These are phyloP conservation scores for Penicillium concentricum DNA, from an alignment of 2,329 filamentous ascomycete species.

Conservation along the genomic window DNA sequence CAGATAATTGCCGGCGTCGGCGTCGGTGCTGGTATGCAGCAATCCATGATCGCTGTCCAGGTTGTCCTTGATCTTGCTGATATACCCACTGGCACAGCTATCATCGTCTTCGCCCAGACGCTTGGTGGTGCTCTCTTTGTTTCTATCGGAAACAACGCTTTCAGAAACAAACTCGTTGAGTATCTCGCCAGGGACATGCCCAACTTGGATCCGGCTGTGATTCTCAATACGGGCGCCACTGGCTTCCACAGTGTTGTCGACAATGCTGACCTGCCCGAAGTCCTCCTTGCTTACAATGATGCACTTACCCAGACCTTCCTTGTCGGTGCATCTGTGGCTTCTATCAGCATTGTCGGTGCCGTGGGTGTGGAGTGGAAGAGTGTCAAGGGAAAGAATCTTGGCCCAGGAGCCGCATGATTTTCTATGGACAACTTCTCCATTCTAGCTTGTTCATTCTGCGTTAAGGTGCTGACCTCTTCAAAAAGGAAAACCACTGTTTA, in stretches of 20 bases:
- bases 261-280: background rate
- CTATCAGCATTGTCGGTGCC: background rate
- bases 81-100: conserved; percentile 22
- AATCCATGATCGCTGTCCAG: conserved; percentile 25
- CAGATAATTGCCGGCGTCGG: conserved; percentile 35
- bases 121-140: conserved; percentile 29
- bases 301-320: background rate
- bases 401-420: background rate
- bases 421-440: too few relatives aligned
- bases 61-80: conserved; percentile 22
- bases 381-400: conserved; percentile 4
- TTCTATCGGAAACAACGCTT: conserved; percentile 28
- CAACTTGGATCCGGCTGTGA: background rate
- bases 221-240: background rate
- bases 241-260: background rate
- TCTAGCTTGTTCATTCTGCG: background rate
- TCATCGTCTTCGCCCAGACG: conserved; percentile 26
- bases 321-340: background rate
- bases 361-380: conserved; percentile 6
- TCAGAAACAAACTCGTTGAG: conserved; percentile 26
- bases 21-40: conserved; percentile 25
- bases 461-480: background rate
- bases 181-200: conserved; percentile 1
- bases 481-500: background rate
- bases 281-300: background rate